Evolutionary conservation across 225 moss, liverwort and hornwort genomes (phyloP), one percentile per base, ranked within the genome.

Genomic region (Pseudisothecium myosuroides): DNA sequence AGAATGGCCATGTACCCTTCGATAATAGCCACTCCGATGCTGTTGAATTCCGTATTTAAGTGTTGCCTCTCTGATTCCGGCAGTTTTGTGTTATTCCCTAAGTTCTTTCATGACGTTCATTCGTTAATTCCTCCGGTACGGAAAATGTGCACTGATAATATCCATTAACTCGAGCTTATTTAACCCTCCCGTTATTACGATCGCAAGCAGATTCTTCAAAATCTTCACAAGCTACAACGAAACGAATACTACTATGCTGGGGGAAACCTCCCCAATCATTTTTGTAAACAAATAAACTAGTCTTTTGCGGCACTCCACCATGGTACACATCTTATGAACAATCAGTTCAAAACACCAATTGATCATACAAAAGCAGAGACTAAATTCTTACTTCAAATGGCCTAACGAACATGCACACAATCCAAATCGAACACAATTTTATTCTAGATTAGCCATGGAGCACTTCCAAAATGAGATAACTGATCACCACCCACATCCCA

Each of bases 241-340:
- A 9, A 14, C 3, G 3, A 5, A 22, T 14, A 22, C 13, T 3
- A 52, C 17, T 2, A 22, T 9, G 3, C 21, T 2, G 21, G 2
- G 2, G 7, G 0, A 34, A 21, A 21, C 0, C 8, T 13, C 8
- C 50, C 3, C 9, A 52, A 21, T 76, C 36, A 9, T 1, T 5
- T 2, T 2, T 22, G 32, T 5, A 13, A 32, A 0, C 32, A 14
- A 8, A 1, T 20, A 50, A 49, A 29, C 12, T 4, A 3, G 0
- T 14, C 13, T 18, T 12, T 2, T 3, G 36, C 5, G 22, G 1
- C 52, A 52, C 8, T 74, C 6, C 13, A 52, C 14, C 5, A 21
- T 4, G 8, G 8, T 5, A 1, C 10, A 31, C 0, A 9, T 19
- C 9, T 22, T 22, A 9, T 22, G 22, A 36, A 32, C 36, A 76